Evolutionary conservation across 805 yeast species (phyloP), one percentile per base, ranked within the genome.

Genomic region (Yamadazyma scolyti): DNA sequence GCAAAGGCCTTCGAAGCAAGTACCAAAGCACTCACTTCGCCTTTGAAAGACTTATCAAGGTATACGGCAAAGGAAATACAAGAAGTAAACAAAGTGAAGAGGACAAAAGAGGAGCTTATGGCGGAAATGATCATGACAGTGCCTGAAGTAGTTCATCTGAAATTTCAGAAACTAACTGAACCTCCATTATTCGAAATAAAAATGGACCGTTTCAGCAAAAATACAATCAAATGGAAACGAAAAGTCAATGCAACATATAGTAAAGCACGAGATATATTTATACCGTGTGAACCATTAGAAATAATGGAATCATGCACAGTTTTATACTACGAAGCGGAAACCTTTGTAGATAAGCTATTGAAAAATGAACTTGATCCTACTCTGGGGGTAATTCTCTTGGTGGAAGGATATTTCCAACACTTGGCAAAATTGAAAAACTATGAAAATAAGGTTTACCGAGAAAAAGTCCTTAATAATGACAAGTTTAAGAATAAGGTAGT

Each of bases 221-320:
- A 18, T 17, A 10, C 82, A 0, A 65, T 80, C 2, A 52, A 56
- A 27, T 80, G 83, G 73, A 59, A 66, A 28, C 55, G 89, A 24
- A 56, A 56, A 11, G 62, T 70, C 4, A 60, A 54, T 13, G 71
- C 82, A 0, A 48, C 47, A 1, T 82, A 78, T 50, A 72, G 75
- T 43, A 40, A 56, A 7, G 47, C 47, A 2, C 58, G 61, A 16
- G 83, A 77, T 36, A 44, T 70, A 0, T 82, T 77, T 41, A 63
- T 73, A 7, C 89, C 89, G 0, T 59, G 72, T 28, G 57, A 52
- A 0, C 52, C 64, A 1, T 56, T 48, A 18, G 46, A 65, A 2
- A 37, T 62, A 1, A 57, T 61, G 5, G 88, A 81, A 44, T 55
- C 54, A 8, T 58, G 60, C 1, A 37, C 61, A 3, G 61, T 73